A percentile compares a stretch with the other conserved stretches of the same genome.
These are phyloP conservation scores for Teunomyces pallodes DNA, from an alignment of 805 yeast species.

Conservation along the genomic window DNA sequence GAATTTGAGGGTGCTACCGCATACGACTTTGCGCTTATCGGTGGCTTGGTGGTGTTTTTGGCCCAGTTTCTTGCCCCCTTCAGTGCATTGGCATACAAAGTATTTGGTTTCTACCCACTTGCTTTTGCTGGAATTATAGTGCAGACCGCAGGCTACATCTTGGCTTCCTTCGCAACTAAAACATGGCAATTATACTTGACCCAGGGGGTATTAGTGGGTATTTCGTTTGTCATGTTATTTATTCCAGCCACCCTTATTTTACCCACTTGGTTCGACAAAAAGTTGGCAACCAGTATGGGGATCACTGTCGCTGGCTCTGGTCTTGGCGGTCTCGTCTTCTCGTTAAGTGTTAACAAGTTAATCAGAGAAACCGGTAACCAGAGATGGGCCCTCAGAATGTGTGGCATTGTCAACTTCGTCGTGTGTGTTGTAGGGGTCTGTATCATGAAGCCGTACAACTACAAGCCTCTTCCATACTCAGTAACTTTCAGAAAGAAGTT, in stretches of 20 bases:
- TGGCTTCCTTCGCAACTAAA: slow-evolving; percentile 50
- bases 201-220: slow-evolving; percentile 51
- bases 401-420: slow-evolving; percentile 32
- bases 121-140: slow-evolving; percentile 46
- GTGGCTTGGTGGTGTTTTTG: slow-evolving; percentile 46
- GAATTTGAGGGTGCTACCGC: slow-evolving; percentile 43
- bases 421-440: slow-evolving; percentile 35
- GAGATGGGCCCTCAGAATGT: slow-evolving; percentile 43
- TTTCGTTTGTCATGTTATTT: slow-evolving; percentile 45
- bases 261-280: slow-evolving; percentile 49
- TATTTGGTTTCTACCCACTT: slow-evolving; percentile 49
- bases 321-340: slow-evolving; percentile 50
- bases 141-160: slow-evolving; percentile 43
- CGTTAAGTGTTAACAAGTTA: slow-evolving; percentile 41
- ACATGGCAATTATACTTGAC: slow-evolving; percentile 53
- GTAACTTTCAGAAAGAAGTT: slow-evolving; percentile 19
- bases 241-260: slow-evolving; percentile 44
- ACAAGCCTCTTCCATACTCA: slow-evolving; percentile 22
- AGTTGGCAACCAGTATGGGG: slow-evolving; percentile 48
- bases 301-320: slow-evolving; percentile 49
- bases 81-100: slow-evolving; percentile 43
- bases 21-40: slow-evolving; percentile 51
- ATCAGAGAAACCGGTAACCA: slow-evolving; percentile 41
- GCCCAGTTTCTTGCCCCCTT: slow-evolving; percentile 60
- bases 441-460: slow-evolving; percentile 46